These are phyloP conservation scores for Actinomucor elegans DNA, from an alignment of 371 early-diverging fungal genomes.

Conservation along the genomic window DNA sequence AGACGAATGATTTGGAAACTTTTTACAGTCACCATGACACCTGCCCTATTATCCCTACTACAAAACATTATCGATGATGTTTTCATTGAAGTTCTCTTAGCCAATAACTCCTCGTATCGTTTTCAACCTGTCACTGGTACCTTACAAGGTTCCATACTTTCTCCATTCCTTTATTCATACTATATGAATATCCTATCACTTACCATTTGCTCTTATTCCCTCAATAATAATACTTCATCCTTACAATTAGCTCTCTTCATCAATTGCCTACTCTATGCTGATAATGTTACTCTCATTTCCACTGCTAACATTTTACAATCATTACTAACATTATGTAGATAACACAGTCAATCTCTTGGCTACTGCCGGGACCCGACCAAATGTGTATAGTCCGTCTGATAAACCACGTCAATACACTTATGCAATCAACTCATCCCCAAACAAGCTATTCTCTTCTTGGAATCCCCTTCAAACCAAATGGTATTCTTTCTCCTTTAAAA, in stretches of 20 bases:
- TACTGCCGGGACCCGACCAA: constrained; percentile 19
- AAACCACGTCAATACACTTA: not conserved
- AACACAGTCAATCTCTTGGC: constrained; percentile 5
- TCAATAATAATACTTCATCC: no score
- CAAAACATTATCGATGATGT: no score
- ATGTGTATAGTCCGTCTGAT: not conserved
- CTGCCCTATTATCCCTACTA: not conserved
- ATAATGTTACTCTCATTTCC: constrained; percentile 14
- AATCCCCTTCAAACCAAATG: no score
- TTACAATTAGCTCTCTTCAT: not conserved
- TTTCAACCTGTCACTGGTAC: constrained; percentile 1
- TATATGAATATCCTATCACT: constrained; percentile 16
- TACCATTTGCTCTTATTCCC: not conserved
- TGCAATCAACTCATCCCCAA: no score
- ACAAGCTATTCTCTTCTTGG: no score
- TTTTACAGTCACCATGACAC: not conserved
- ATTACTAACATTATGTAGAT: constrained; percentile 2
- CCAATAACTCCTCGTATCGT: not conserved
- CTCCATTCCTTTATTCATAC: constrained; percentile 15
- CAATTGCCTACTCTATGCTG: constrained; percentile 11
- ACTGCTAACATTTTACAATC: not conserved
- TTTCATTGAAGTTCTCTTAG: not conserved
- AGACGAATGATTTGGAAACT: not conserved
- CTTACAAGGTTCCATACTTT: constrained; percentile 20
- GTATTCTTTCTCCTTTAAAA: no score